Conservation (phyloP, 306 rosid genomes). For the Parietaria judaica region DNA sequence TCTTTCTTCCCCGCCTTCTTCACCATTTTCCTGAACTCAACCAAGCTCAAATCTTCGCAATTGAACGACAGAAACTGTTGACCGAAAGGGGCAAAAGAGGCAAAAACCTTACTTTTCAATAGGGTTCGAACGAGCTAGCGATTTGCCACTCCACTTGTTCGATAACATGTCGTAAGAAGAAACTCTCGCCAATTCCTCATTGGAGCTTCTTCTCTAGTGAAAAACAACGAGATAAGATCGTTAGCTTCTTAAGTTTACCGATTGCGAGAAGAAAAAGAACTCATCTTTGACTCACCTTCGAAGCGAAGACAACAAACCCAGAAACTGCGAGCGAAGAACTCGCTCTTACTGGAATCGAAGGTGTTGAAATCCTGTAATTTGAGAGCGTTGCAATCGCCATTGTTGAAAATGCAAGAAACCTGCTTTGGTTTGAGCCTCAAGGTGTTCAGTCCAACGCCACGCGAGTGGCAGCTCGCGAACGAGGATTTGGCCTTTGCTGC, state of each 20-base stretch:
- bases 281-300: conserved; percentile 21
- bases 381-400: conserved; percentile 9
- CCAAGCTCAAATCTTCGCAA: background rate
- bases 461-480: too few relatives aligned
- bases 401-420: background rate
- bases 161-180: conserved; percentile 21
- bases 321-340: background rate
- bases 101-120: conserved; percentile 39
- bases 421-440: too few relatives aligned
- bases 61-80: background rate
- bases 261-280: background rate
- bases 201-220: conserved; percentile 17
- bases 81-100: background rate
- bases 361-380: conserved; percentile 10
- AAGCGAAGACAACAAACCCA: conserved; percentile 12
- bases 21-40: conserved; percentile 44
- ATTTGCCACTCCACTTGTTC: conserved; percentile 22
- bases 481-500: too few relatives aligned
- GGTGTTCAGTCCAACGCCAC: too few relatives aligned
- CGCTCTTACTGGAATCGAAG: conserved; percentile 6
- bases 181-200: conserved; percentile 1
- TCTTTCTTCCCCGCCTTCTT: conserved; percentile 39
- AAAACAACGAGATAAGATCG: background rate
- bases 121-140: conserved; percentile 20
- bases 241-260: background rate